These are phyloP conservation scores for Parathielavia appendiculata DNA, from an alignment of 495 filamentous ascomycete genomes.

Conservation along the genomic window DNA sequence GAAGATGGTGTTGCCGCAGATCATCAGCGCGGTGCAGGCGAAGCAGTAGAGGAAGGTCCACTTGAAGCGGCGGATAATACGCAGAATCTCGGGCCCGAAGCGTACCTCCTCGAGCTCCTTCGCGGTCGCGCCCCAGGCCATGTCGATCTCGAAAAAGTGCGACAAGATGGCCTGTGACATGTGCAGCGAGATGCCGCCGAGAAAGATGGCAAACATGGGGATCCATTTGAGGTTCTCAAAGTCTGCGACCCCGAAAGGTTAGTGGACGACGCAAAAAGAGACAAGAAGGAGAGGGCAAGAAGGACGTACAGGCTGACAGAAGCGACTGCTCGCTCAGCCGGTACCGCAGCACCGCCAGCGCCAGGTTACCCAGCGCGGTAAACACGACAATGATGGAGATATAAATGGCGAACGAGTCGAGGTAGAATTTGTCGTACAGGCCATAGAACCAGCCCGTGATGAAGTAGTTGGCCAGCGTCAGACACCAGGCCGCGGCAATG, in stretches of 20 bases:
- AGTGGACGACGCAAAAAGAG: neutral
- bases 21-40: conserved; percentile 46
- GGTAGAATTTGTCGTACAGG: conserved; percentile 67
- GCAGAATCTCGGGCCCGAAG: conserved; percentile 5
- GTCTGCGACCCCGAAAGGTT: neutral
- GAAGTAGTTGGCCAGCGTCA: conserved; percentile 75
- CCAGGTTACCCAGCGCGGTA: conserved; percentile 61
- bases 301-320: conserved; percentile 6
- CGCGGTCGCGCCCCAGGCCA: conserved; percentile 65
- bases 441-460: conserved; percentile 69
- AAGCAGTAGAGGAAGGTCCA: conserved; percentile 59
- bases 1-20: conserved; percentile 61
- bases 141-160: conserved; percentile 69
- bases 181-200: conserved; percentile 66
- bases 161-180: conserved; percentile 60
- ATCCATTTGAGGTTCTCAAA: conserved; percentile 71
- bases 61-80: conserved; percentile 51
- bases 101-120: conserved; percentile 60
- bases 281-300: neutral
- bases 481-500: conserved; percentile 70
- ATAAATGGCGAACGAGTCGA: conserved; percentile 69
- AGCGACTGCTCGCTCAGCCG: conserved; percentile 56
- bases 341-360: conserved; percentile 63
- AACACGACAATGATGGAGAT: conserved; percentile 69
- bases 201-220: conserved; percentile 61